Evolutionary conservation across 805 yeast genomes (phyloP).

Genomic region (Phaffomyces opuntiae): DNA sequence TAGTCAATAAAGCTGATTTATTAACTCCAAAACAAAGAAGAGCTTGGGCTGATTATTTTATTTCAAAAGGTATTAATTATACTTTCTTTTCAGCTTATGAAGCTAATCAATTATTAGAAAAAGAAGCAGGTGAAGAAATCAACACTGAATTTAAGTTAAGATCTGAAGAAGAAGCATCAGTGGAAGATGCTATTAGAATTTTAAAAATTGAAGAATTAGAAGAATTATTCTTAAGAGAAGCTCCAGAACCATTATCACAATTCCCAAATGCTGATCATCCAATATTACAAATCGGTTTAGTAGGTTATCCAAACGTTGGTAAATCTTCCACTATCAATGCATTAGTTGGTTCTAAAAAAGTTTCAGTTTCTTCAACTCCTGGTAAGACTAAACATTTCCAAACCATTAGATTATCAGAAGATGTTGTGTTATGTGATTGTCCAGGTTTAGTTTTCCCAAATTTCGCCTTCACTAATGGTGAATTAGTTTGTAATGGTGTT

Average conservation of each 20-base stretch:
- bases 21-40: constrained; percentile 70
- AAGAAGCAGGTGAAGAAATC: constrained; percentile 35
- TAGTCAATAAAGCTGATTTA: constrained; percentile 92
- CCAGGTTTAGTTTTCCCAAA: constrained; percentile 99
- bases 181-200: constrained; percentile 53
- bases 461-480: constrained; percentile 94
- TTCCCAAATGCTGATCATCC: constrained; percentile 55
- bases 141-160: constrained; percentile 10
- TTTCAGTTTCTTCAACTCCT: constrained; percentile 97
- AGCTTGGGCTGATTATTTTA: constrained; percentile 83
- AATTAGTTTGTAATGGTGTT: constrained; percentile 96
- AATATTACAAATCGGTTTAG: constrained; percentile 83
- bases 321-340: constrained; percentile 98
- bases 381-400: constrained; percentile 99
- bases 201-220: constrained; percentile 82
- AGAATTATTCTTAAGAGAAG: constrained; percentile 61
- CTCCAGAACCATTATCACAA: constrained; percentile 60
- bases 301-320: constrained; percentile 96
- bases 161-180: constrained; percentile 18
- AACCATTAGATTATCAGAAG: constrained; percentile 78
- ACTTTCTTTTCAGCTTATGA: constrained; percentile 90
- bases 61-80: constrained; percentile 58
- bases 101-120: constrained; percentile 70
- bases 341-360: constrained; percentile 90
- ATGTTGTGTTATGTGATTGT: constrained; percentile 90